Conservation (phyloP, 2,329 filamentous ascomycete species). For the Aureobasidium sp. region DNA sequence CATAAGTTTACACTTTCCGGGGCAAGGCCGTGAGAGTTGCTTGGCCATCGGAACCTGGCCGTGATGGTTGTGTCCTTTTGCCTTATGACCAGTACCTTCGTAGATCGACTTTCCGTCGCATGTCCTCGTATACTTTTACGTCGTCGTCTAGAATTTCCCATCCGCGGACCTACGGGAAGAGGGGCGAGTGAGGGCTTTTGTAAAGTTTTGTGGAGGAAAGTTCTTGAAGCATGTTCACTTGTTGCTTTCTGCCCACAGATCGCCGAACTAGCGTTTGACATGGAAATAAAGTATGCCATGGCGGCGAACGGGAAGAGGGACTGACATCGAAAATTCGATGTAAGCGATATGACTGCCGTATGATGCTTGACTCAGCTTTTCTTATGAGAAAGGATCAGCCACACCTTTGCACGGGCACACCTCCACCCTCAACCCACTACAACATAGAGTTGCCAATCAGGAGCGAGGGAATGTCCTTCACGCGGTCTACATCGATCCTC, state of each 20-base stretch:
- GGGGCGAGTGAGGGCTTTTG: no score
- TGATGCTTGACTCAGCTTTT: no score
- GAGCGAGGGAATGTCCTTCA: background rate
- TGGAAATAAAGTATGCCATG: background rate
- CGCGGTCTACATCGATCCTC: background rate
- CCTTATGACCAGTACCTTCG: no score
- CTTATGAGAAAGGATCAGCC: no score
- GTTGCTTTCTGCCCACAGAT: background rate
- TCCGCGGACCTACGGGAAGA: background rate
- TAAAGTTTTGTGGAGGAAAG: no score
- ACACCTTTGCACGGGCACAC: no score
- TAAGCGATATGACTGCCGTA: background rate
- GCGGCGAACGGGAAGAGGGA: background rate
- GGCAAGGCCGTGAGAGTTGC: no score
- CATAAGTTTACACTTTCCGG: no score
- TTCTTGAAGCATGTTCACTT: background rate
- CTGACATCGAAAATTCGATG: background rate
- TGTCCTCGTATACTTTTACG: no score
- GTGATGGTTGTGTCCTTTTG: no score
- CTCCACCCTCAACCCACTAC: background rate
- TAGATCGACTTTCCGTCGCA: no score
- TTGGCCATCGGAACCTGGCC: no score
- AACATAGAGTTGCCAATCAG: background rate
- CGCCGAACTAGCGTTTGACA: slow-evolving; percentile 2
- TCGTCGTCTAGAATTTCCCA: background rate